Evolutionary conservation across 1,284 basidiomycete genomes (phyloP).

Genomic region (Schizophyllum amplum): DNA sequence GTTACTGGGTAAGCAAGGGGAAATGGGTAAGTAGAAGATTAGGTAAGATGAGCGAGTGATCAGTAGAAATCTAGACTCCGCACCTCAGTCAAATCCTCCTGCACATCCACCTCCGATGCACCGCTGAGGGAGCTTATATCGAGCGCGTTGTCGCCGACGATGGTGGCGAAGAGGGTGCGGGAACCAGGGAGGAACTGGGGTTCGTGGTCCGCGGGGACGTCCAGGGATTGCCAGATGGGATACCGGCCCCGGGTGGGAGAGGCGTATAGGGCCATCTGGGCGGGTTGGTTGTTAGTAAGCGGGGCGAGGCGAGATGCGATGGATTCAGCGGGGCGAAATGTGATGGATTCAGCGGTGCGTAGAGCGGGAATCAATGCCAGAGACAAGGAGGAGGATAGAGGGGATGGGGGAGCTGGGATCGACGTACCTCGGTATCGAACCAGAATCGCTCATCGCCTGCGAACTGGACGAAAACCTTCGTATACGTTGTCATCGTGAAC

Average conservation of each 20-base stretch:
- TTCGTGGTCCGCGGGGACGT: constrained; percentile 29
- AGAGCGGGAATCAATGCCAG: neutral
- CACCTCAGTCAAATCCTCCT: constrained; percentile 47
- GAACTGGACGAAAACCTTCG: constrained; percentile 67
- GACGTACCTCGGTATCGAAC: constrained; percentile 54
- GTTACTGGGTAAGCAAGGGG: too few species aligned
- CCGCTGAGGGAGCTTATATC: constrained; percentile 30
- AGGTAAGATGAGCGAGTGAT: too few species aligned
- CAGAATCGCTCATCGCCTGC: constrained; percentile 46
- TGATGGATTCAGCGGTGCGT: neutral
- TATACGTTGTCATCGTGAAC: constrained; percentile 43
- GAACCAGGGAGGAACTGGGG: constrained; percentile 47
- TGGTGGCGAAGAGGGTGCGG: constrained; percentile 56
- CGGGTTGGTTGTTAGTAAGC: too few species aligned
- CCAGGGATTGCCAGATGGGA: constrained; percentile 65
- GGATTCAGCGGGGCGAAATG: neutral
- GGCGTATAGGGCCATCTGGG: constrained; percentile 56
- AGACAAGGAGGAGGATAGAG: neutral
- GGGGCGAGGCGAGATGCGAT: too few species aligned
- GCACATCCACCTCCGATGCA: constrained; percentile 37
- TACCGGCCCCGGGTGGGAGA: constrained; percentile 56
- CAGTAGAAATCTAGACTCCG: too few species aligned
- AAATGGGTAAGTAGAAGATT: too few species aligned
- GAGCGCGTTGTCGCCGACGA: constrained; percentile 38
- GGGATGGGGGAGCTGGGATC: neutral